Conservation (phyloP, 257 asterid genomes). For the Lycium barbarum region DNA sequence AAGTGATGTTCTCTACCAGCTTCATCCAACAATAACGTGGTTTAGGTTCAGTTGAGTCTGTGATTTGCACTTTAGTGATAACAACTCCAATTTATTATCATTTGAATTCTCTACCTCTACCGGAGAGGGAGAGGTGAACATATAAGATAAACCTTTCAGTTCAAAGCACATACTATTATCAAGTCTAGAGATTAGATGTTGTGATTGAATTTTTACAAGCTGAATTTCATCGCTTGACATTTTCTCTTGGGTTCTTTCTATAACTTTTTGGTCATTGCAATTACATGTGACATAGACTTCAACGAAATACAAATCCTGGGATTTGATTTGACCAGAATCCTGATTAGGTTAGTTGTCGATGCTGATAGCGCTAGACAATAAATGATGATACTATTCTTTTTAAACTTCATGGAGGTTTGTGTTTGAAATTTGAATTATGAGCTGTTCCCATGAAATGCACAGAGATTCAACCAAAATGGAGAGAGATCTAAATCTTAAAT, state of each 20-base stretch:
- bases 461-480: no score
- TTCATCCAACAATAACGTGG: background rate
- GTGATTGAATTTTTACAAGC: background rate
- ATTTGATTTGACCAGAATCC: conserved; percentile 1
- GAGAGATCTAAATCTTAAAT: background rate
- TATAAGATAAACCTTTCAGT: background rate
- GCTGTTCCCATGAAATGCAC: background rate
- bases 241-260: background rate
- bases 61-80: background rate
- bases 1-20: background rate
- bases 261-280: background rate
- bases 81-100: background rate
- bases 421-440: background rate
- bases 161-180: background rate
- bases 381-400: background rate
- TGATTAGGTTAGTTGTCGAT: background rate
- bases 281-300: background rate
- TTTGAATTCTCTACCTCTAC: background rate
- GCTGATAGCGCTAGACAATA: background rate
- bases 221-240: background rate
- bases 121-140: background rate
- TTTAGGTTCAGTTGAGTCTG: background rate
- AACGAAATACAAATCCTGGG: background rate
- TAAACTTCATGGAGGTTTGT: background rate
- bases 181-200: background rate